phyloP scores from a whole-genome alignment of 257 asterid genomes.

The Coffea eugenioides region DNA sequence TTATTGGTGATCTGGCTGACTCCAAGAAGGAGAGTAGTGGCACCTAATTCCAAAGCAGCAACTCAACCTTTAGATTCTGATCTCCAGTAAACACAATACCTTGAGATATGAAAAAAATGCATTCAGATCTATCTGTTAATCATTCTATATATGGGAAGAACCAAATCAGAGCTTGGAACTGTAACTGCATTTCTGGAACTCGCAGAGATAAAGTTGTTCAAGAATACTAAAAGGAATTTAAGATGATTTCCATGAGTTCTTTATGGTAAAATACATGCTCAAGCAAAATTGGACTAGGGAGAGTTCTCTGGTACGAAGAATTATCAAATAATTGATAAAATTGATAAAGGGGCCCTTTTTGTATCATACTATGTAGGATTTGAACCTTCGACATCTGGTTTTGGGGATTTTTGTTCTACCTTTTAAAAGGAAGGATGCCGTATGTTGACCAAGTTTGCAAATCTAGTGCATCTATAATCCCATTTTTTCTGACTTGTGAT shows the following conservation, averaged over 20 bases:
- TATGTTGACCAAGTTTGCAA: conserved; percentile 3
- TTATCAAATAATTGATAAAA: too few relatives aligned
- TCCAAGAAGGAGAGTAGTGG: neutral
- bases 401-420: too few relatives aligned
- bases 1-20: neutral
- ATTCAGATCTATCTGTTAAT: neutral
- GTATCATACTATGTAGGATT: too few relatives aligned
- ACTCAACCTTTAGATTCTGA: neutral
- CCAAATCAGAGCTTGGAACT: neutral
- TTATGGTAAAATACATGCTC: neutral
- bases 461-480: neutral
- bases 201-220: too few relatives aligned
- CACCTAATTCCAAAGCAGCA: neutral
- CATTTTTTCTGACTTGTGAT: neutral
- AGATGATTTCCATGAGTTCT: neutral
- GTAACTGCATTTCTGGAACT: neutral
- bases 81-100: neutral
- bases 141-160: neutral
- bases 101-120: neutral
- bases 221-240: neutral
- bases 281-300: neutral
- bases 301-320: too few relatives aligned
- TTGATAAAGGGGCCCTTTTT: too few relatives aligned
- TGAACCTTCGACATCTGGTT: too few relatives aligned
- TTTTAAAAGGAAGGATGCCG: neutral